Evolutionary conservation across 2,329 filamentous ascomycete species (phyloP).

Genomic region (Botrytis squamosa): DNA sequence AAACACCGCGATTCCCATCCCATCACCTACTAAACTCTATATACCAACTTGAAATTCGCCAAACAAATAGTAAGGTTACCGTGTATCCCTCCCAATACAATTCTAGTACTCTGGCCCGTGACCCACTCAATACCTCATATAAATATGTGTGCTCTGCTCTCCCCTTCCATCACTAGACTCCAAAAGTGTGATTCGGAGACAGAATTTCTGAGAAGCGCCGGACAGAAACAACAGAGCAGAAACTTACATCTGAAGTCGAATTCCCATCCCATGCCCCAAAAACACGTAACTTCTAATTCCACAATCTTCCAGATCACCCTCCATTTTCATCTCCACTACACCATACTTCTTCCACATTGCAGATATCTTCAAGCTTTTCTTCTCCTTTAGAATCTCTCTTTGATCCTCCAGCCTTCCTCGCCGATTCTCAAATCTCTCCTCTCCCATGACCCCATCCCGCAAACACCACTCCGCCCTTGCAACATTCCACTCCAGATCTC

Average conservation of each 20-base stretch:
- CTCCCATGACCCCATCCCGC: too few species aligned
- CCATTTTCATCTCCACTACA: neutral
- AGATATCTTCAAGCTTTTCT: neutral
- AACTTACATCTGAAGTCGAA: accelerated
- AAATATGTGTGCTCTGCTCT: too few species aligned
- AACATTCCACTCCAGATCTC: neutral
- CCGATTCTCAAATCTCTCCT: neutral
- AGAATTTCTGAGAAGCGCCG: too few species aligned
- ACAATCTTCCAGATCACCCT: neutral
- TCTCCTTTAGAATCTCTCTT: neutral
- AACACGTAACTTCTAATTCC: neutral
- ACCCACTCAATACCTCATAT: neutral
- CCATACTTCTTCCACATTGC: neutral
- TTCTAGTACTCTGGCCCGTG: neutral
- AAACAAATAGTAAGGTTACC: neutral
- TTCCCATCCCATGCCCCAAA: accelerated
- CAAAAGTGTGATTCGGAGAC: neutral
- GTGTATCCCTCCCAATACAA: neutral
- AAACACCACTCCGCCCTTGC: neutral
- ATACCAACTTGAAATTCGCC: neutral
- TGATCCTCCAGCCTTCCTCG: neutral
- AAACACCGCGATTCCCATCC: neutral
- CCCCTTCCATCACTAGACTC: neutral
- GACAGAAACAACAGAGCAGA: neutral
- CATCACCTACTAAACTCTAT: neutral